Conservation (phyloP, 169 alveolate species). For the Ichthyophthirius multifiliis region DNA sequence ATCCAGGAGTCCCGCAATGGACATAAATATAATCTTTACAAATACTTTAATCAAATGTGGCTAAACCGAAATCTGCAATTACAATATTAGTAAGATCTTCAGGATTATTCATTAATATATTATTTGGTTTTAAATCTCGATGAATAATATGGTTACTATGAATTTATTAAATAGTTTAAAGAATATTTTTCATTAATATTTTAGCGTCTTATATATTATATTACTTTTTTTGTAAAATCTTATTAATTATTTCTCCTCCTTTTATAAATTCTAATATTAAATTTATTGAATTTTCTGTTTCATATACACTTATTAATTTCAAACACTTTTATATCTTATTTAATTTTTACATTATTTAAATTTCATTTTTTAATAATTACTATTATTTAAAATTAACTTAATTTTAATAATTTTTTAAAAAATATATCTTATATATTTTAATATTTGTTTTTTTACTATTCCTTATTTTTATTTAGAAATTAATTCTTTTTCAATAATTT, state of each 20-base stretch:
- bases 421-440: background rate
- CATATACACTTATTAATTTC: background rate
- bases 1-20: background rate
- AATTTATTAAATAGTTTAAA: background rate
- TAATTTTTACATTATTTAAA: background rate
- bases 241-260: background rate
- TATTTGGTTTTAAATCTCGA: background rate
- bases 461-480: background rate
- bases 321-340: background rate
- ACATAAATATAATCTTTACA: background rate
- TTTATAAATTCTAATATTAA: background rate
- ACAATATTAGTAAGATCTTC: background rate
- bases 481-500: too few relatives aligned
- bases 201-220: background rate
- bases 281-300: background rate
- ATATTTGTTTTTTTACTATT: background rate
- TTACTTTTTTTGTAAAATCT: background rate
- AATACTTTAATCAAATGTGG: background rate
- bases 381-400: too few relatives aligned
- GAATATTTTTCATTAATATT: background rate
- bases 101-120: background rate
- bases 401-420: background rate
- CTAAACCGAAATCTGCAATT: slow-evolving; percentile 3
- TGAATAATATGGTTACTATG: background rate
- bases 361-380: background rate